phyloP scores from a whole-genome alignment of 2,329 filamentous ascomycete species.

The Colletotrichum sp. region DNA sequence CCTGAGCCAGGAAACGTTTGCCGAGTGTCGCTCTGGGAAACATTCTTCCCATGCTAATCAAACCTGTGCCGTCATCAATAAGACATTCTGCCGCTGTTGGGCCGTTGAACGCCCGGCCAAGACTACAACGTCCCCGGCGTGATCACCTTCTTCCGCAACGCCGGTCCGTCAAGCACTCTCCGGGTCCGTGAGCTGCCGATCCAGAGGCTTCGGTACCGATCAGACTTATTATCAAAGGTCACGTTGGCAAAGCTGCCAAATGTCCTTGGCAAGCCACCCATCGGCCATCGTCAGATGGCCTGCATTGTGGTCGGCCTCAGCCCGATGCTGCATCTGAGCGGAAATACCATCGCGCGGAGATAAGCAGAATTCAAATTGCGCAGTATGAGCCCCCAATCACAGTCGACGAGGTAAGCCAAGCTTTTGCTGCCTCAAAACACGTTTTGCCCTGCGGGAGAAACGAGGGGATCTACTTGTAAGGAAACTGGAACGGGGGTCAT shows the following conservation, averaged over 20 bases:
- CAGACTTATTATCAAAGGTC: background rate
- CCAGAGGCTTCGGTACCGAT: background rate
- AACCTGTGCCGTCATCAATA: background rate
- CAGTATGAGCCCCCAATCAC: background rate
- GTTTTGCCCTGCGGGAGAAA: conserved; percentile 9
- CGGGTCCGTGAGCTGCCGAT: background rate
- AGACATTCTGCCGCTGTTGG: background rate
- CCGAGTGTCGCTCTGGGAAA: conserved; percentile 8
- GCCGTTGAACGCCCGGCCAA: background rate
- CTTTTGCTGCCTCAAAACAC: conserved; percentile 6
- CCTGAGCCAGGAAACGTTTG: background rate
- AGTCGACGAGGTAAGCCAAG: background rate
- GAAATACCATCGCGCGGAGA: background rate
- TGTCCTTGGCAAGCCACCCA: background rate
- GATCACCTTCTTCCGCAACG: background rate
- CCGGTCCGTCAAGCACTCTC: background rate
- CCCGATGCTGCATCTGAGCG: background rate
- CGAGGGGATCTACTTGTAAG: conserved; percentile 6
- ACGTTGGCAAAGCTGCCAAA: background rate
- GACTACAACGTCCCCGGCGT: background rate
- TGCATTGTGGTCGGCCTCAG: background rate
- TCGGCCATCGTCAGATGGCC: background rate
- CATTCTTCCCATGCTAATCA: conserved; percentile 7
- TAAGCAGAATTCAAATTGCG: background rate
- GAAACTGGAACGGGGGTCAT: background rate